phyloP scores from a whole-genome alignment of 2,329 filamentous ascomycete genomes.

The Fusarium sp. region DNA sequence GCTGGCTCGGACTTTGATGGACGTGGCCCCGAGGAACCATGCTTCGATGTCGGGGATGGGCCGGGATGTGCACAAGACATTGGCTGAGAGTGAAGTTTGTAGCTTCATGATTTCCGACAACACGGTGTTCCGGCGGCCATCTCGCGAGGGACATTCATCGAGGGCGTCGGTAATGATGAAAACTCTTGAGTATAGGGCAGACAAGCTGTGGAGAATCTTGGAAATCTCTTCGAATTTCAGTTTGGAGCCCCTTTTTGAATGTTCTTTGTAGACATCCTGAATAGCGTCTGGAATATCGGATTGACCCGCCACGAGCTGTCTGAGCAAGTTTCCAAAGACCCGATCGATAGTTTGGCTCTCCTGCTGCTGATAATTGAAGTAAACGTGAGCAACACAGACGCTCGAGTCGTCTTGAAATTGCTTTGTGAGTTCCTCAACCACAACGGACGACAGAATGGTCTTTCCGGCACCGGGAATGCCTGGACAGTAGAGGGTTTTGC shows the following conservation, averaged over 20 bases:
- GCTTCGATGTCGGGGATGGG: constrained; percentile 19
- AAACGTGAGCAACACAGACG: constrained; percentile 47
- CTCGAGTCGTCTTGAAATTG: too few relatives aligned
- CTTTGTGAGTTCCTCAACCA: constrained; percentile 21
- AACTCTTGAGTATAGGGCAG: not conserved
- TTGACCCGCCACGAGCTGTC: constrained; percentile 45
- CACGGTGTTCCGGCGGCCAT: not conserved
- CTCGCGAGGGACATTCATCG: constrained; percentile 28
- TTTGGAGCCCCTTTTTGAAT: too few relatives aligned
- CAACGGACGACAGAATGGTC: constrained; percentile 27
- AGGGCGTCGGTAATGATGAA: constrained; percentile 43
- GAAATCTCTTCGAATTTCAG: too few relatives aligned
- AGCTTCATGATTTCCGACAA: not conserved
- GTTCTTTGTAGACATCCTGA: not conserved
- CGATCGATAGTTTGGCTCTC: constrained; percentile 39
- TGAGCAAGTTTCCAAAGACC: constrained; percentile 46
- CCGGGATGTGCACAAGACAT: constrained; percentile 41
- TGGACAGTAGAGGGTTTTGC: constrained; percentile 53
- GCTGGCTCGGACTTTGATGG: constrained; percentile 29
- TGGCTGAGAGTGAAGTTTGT: not conserved
- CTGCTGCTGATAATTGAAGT: constrained; percentile 46
- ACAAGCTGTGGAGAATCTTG: not conserved
- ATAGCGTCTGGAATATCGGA: not conserved
- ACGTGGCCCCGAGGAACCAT: not conserved
- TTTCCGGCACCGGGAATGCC: constrained; percentile 53